Base-by-base conservation (phyloP, 805 yeast species). In the Saccharomyces mikatae region DNA sequence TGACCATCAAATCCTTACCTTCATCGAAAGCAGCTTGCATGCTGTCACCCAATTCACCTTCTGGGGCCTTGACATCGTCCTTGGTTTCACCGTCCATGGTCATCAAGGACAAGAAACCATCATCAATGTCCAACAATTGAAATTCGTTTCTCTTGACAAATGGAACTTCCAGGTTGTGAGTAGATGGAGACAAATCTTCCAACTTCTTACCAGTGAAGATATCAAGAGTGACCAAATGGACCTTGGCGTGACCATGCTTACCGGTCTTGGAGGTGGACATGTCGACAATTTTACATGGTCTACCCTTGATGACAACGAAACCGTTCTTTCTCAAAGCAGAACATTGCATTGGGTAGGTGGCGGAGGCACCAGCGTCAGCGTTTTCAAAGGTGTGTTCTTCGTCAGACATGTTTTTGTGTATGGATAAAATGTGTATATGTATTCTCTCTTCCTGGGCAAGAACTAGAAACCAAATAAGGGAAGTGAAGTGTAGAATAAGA, bases 181-280 rank as follows among this genome's bases (percentile, higher is more conserved):
- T 94, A 63, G 99, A 94, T 80, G 99, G 99, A 68, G 99, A 94
- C 77, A 94, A 87, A 81, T 94, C 99, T 86, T 94, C 99, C 78
- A 91, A 86, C 84, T 94, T 94, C 91, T 94, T 94, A 78, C 89
- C 87, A 71, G 99, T 94, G 92, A 94, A 94, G 77, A 94, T 92
- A 78, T 94, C 99, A 71, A 88, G 85, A 75, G 98, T 98, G 67
- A 94, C 98, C 80, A 94, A 84, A 80, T 94, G 98, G 78, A 94
- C 99, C 86, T 94, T 94, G 77, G 99, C 99, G 94, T 94, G 99
- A 82, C 99, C 99, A 87, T 94, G 99, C 97, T 94, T 94, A 81
- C 99, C 99, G 70, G 99, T 94, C 87, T 94, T 94, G 73, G 99
- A 94, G 74, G 99, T 94, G 62, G 99, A 94, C 99, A 94, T 94